phyloP scores from a whole-genome alignment of 2,329 filamentous ascomycete genomes.

The Stagonosporopsis rhizophila region DNA sequence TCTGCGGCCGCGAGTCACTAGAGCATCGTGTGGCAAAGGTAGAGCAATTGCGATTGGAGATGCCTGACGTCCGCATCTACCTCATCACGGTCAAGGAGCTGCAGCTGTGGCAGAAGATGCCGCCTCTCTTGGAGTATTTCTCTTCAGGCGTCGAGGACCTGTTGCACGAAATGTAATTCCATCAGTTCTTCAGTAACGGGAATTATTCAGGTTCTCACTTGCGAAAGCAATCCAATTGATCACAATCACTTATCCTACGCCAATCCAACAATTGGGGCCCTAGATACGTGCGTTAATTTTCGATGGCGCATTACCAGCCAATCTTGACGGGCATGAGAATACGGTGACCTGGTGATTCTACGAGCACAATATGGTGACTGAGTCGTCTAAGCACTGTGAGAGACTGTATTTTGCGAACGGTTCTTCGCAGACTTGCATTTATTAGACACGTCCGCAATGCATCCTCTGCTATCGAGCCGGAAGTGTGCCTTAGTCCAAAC shows the following conservation, averaged over 20 bases:
- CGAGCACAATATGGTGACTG: constrained; percentile 1
- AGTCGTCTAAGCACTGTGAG: not conserved
- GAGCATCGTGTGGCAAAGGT: constrained; percentile 5
- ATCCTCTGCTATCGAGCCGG: not conserved
- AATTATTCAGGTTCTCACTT: constrained; percentile 5
- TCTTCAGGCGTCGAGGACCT: not conserved
- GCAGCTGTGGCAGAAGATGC: constrained; percentile 11
- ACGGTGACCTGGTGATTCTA: constrained; percentile 2
- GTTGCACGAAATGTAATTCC: not conserved
- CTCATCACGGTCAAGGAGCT: constrained; percentile 10
- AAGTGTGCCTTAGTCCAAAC: not conserved
- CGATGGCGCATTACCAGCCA: not conserved
- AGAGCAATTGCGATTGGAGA: constrained; percentile 9
- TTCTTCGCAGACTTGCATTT: not conserved
- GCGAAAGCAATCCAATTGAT: constrained; percentile 7
- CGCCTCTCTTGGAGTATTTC: constrained; percentile 1
- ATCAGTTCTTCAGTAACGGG: not conserved
- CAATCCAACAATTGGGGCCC: not conserved
- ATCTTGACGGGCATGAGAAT: constrained; percentile 7
- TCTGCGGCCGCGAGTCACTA: constrained; percentile 9
- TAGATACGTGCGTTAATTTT: constrained; percentile 1
- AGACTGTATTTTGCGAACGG: not conserved
- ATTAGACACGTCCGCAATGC: not conserved
- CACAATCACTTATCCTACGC: constrained; percentile 2
- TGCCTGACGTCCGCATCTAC: constrained; percentile 11